phyloP scores from a whole-genome alignment of 2,329 filamentous ascomycete genomes.

The Pseudopithomyces chartarum region DNA sequence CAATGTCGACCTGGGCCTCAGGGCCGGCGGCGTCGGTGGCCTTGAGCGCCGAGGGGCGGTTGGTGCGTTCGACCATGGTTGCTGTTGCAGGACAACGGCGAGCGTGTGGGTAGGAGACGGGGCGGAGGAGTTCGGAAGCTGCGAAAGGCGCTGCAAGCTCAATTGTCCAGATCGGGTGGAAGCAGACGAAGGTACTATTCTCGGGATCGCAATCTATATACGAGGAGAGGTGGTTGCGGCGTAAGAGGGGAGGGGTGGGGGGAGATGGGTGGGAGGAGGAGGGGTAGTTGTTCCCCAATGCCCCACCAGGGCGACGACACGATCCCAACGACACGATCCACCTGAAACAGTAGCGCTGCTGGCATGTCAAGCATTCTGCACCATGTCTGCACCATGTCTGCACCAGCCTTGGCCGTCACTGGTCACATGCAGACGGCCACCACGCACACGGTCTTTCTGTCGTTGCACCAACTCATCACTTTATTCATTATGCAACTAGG shows the following conservation, averaged over 20 bases:
- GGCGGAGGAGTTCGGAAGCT: background rate
- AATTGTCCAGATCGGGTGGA: background rate
- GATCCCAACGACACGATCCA: conserved; percentile 7
- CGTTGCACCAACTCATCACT: background rate
- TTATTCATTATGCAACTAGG: too few species aligned
- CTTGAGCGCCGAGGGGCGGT: conserved; percentile 75
- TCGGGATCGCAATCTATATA: conserved; percentile 3
- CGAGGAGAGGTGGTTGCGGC: background rate
- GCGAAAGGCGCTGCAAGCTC: background rate
- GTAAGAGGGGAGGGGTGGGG: background rate
- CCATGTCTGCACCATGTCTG: conserved; percentile 8
- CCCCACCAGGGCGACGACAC: conserved; percentile 7
- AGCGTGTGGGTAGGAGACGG: too few species aligned
- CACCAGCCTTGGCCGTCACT: background rate
- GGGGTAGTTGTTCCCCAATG: background rate
- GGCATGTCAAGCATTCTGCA: conserved; percentile 6
- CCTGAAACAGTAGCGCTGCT: conserved; percentile 21
- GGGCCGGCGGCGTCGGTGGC: conserved; percentile 65
- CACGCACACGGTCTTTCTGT: background rate
- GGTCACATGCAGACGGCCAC: conserved; percentile 5
- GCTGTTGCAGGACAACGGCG: conserved; percentile 14
- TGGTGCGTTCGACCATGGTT: conserved; percentile 86
- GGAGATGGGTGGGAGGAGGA: background rate
- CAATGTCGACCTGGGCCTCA: conserved; percentile 74
- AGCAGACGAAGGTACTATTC: background rate